Evolutionary conservation across 257 asterid genomes (phyloP), one percentile per base, ranked within the genome.

Genomic region (Solanum etuberosum): DNA sequence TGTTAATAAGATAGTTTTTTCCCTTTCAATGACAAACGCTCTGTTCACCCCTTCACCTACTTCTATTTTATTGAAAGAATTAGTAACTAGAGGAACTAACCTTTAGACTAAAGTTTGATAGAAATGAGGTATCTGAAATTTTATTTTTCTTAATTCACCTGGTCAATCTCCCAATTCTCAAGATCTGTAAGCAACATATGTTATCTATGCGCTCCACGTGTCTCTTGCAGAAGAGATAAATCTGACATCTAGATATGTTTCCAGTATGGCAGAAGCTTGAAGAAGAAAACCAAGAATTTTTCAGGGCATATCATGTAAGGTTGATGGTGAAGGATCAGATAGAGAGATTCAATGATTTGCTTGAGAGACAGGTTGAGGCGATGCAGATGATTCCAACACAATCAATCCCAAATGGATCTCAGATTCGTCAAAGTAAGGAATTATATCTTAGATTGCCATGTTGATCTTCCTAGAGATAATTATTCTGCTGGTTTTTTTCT

Each of bases 231-330:
- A 81, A 81, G 43, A 81, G 85, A 87, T 73, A 67, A 76, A 25
- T 84, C 29, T 90, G 68, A 92, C 65, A 38, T 74, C 38, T 83
- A 67, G 38, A 70, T 54, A 85, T 31, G 87, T 51, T 91, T 91
- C 89, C 98, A 97, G 99, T 97, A 90, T 97, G 99, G 99, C 97
- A 94, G 90, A 94, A 94, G 91, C 99, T 97, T 82, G 98, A 94
- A 92, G 92, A 95, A 74, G 96, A 97, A 93, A 97, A 97, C 86
- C 93, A 67, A 89, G 97, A 93, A 7, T 97, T 97, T 89, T 97
- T 97, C 88, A 89, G 91, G 88, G 98, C 96, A 71, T 97, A 97
- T 92, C 94, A 92, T 88, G 88, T 93, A 90, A 91, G 98, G 90
- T 87, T 95, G 93, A 65, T 91, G 42, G 94, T 97, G 89, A 97